Percentiles rank a stretch among this genome's conserved stretches.
Evolutionary conservation across 1,284 basidiomycete species (phyloP).

Genomic region (Irpex rosettiformis): DNA sequence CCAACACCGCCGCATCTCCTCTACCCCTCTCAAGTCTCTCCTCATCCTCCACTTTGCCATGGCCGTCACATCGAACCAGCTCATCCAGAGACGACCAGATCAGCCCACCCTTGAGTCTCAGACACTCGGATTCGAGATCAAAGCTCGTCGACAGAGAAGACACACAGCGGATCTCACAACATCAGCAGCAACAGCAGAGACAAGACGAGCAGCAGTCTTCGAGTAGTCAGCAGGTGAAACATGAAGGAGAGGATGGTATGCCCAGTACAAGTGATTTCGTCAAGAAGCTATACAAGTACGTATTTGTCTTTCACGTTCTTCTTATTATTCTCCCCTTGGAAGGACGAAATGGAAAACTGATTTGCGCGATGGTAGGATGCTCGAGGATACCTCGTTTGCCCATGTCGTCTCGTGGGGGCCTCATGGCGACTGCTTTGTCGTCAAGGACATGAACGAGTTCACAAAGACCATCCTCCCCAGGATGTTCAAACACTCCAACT

Average conservation of each 20-base stretch:
- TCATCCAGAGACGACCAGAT: constrained; percentile 30
- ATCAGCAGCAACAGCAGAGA: constrained; percentile 12
- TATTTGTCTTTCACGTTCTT: constrained; percentile 18
- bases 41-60: constrained; percentile 23
- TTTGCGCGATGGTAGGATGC: constrained; percentile 64
- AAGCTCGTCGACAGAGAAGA: constrained; percentile 15
- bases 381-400: constrained; percentile 75
- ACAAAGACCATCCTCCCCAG: constrained; percentile 91
- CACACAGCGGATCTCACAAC: too few relatives aligned
- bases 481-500: constrained; percentile 97
- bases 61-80: constrained; percentile 31
- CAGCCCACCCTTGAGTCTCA: constrained; percentile 15
- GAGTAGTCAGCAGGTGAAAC: constrained; percentile 25
- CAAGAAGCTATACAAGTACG: constrained; percentile 90
- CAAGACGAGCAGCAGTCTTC: constrained; percentile 3
- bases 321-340: background rate
- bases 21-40: constrained; percentile 20
- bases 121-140: constrained; percentile 16
- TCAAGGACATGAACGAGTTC: constrained; percentile 99
- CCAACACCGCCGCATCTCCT: constrained; percentile 27
- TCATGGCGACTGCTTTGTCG: constrained; percentile 87
- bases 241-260: constrained; percentile 55
- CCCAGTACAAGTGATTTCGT: constrained; percentile 88
- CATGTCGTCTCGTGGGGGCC: constrained; percentile 86
- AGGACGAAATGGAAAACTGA: too few relatives aligned